Percentiles rank a stretch among this genome's conserved stretches.
These are phyloP conservation scores for Podaxis rugospora DNA, from an alignment of 768 basidiomycete species.

Conservation along the genomic window DNA sequence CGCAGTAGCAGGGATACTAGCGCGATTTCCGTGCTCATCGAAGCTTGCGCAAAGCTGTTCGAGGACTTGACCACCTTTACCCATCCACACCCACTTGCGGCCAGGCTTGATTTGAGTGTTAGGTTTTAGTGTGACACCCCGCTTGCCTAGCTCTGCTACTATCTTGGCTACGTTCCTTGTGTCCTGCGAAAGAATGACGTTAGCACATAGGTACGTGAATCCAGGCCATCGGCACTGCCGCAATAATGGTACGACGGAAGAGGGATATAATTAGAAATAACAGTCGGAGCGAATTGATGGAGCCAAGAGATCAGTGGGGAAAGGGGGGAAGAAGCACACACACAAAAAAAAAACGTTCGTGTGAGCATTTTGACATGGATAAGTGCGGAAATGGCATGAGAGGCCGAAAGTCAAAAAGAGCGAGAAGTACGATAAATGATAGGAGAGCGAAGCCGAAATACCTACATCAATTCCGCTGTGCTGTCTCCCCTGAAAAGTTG, in stretches of 20 bases:
- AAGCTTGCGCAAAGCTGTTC: constrained; percentile 30
- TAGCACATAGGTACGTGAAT: not conserved
- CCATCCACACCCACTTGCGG: constrained; percentile 86
- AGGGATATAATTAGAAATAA: constrained; percentile 1
- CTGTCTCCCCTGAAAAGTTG: constrained; percentile 74
- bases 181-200: constrained; percentile 48
- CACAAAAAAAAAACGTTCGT: not conserved
- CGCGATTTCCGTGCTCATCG: not conserved
- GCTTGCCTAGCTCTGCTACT: constrained; percentile 68
- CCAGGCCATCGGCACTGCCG: not conserved
- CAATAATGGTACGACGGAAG: not conserved
- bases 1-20: not conserved
- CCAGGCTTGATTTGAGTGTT: constrained; percentile 67
- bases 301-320: not conserved
- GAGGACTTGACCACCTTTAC: constrained; percentile 62
- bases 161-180: constrained; percentile 86
- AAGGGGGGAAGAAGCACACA: not conserved
- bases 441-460: constrained; percentile 15
- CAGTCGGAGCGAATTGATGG: not conserved
- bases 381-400: constrained; percentile 16
- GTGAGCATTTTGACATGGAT: constrained; percentile 1
- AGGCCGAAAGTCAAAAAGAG: constrained; percentile 15
- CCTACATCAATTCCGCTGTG: constrained; percentile 92
- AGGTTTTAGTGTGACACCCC: constrained; percentile 62
- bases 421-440: constrained; percentile 12